Evolutionary conservation across 805 yeast genomes (phyloP), one percentile per base, ranked within the genome.

Genomic region (Wickerhamomyces mucosus): DNA sequence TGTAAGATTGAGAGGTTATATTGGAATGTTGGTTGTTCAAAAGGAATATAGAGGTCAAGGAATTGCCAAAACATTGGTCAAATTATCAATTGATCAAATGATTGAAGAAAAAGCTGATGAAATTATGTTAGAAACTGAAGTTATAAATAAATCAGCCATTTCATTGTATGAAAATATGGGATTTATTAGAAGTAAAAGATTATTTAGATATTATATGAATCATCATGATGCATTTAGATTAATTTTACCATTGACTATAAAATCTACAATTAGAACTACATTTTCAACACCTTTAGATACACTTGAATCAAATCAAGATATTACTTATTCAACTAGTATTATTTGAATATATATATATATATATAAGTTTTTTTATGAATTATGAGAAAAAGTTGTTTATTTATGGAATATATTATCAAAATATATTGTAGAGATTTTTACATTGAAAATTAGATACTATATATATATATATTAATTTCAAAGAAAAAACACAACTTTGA

Each of bases 1-100:
- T 15, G 77, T 72, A 9, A 64, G 95, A 37, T 51, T 65, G 43
- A 66, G 98, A 38, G 98, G 98, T 0, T 92, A 92, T 49, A 88
- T 92, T 18, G 98, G 96, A 3, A 92, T 92, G 98, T 59, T 92
- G 33, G 95, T 94, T 0, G 94, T 89, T 10, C 76, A 77, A 31
- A 73, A 75, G 23, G 51, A 57, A 12, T 76, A 67, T 50, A 62
- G 98, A 34, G 88, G 94, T 3, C 61, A 59, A 27, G 95, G 96
- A 1, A 79, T 88, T 28, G 96, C 96, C 3, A 78, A 78, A 42
- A 59, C 61, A 28, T 64, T 92, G 30, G 86, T 86, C 13, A 62
- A 65, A 28, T 46, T 62, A 34, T 72, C 80, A 5, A 67, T 89
- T 5, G 69, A 69, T 12, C 66, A 66, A 23, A 81, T 92, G 88